Base-by-base conservation (phyloP, 106 monocot species). In the Dioscorea dumetorum region DNA sequence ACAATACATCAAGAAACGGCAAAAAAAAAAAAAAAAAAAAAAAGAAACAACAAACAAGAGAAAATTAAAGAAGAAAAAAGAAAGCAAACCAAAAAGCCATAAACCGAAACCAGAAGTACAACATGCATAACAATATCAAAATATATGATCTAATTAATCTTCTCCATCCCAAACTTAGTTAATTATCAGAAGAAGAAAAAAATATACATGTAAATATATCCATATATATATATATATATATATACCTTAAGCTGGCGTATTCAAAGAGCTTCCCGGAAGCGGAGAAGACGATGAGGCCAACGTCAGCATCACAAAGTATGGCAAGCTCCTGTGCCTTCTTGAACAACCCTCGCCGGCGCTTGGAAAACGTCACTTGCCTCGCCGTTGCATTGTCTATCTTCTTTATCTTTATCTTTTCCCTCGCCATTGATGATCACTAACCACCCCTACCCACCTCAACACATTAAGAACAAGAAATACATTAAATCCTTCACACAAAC, bases 291-390 rank as follows among this genome's bases (percentile, higher is more conserved):
- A 88, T 71, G 57, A 88, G 88, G 8, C 76, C 84, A 21, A 88
- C 84, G 51, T 88, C 84, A 32, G 84, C 88, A 31, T 88, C 88
- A 68, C 88, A 88, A 20, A 88, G 84, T 41, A 88, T 72, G 1
- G 88, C 75, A 41, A 88, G 84, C 67, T 88, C 88, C 56, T 75
- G 74, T 11, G 84, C 88, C 73, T 88, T 88, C 73, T 88, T 88
- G 67, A 88, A 70, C 66, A 88, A 66, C 6, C 88, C 88, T 51
- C 69, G 69, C 76, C 88, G 53, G 28, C 84, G 64, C 81, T 88
- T 88, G n/a, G 88, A 88, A 66, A 84, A 88, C 12, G 84, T 84
- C 57, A 88, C 84, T 64, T 88, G 88, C 64, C 88, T 59, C 32
- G 82, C 74, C 70, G 82, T 56, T 33, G 74, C 57, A 70, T 74